phyloP scores from a whole-genome alignment of 1,139 yeast species.

The Kurtzmaniella natalensis region DNA sequence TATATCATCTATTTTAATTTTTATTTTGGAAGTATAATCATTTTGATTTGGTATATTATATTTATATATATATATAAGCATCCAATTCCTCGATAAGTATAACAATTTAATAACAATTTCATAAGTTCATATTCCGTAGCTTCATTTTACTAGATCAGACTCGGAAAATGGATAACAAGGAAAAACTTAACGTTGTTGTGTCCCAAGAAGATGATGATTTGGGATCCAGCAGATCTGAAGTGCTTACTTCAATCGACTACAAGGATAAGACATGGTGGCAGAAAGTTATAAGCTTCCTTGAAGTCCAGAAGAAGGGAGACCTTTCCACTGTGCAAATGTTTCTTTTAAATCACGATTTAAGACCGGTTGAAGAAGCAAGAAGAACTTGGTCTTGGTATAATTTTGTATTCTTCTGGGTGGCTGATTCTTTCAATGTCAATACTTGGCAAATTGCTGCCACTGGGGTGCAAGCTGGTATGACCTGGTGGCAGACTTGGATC shows the following conservation, averaged over 20 bases:
- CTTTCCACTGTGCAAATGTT: slow-evolving; percentile 50
- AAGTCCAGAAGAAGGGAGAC: slow-evolving; percentile 27
- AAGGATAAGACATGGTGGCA: slow-evolving; percentile 13
- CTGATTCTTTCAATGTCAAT: slow-evolving; percentile 82
- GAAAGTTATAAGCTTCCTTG: slow-evolving; percentile 11
- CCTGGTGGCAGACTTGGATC: slow-evolving; percentile 90
- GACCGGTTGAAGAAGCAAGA: slow-evolving; percentile 66
- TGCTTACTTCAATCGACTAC: no score
- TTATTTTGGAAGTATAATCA: no score
- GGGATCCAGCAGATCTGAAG: slow-evolving; percentile 2
- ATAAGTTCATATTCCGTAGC: no score
- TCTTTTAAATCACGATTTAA: slow-evolving; percentile 66
- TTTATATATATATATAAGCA: no score
- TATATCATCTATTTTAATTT: no score
- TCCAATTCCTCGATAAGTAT: no score
- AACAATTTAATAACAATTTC: no score
- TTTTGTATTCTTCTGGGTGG: slow-evolving; percentile 76
- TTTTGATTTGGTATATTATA: no score
- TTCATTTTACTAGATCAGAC: no score
- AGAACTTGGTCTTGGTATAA: slow-evolving; percentile 82
- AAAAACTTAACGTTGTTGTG: no score
- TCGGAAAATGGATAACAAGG: no score
- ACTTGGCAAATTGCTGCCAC: slow-evolving; percentile 92
- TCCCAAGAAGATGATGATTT: no score
- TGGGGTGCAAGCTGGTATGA: slow-evolving; percentile 67